Evolutionary conservation across 345 rosid species (phyloP), one percentile per base, ranked within the genome.

Genomic region (Heritiera littoralis): DNA sequence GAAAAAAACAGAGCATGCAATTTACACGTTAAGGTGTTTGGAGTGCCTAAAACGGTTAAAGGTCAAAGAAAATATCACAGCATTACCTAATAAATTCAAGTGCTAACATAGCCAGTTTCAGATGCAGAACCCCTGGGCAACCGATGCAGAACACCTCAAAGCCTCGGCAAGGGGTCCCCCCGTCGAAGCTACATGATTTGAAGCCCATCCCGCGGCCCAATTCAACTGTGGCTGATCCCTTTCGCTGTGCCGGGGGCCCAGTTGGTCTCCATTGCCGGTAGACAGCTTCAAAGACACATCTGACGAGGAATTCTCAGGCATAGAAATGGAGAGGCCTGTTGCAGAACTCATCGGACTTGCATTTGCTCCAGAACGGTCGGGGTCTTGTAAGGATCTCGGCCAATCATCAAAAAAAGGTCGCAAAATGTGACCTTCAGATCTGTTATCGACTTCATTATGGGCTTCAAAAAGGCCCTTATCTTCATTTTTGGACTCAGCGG

Each of bases 141-240:
- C 80, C 89, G 98, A 82, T 89, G 92, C 20, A 93, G 89, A 78
- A 93, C 97, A 56, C 91, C 98, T 84, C 60, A 95, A 76, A 0
- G 93, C 97, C 86, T 93, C 99, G 0, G 98, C 99, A 1, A 95
- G 86, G 0, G 98, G 99, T 67, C 99, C 98, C 0, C 97, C 99
- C 94, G 93, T 89, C 7, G 94, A 86, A 43, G 85, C 79, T 60
- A 82, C 84, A 41, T 81, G 92, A 77, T 86, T 82, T 0, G 90
- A 30, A 1, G 87, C 85, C 89, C 98, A 92, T 9, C 91, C 90
- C 0, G 85, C 81, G 55, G 86, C 88, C 88, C 94, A 89, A 67
- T 88, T 89, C 61, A 56, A 1, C n/a, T 56, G 61, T n/a, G 28
- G 28, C 28, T n/a, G 61, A 56, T 56, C 61, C 80, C 90, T 86